These are phyloP conservation scores for Fusarium mundagurra DNA, from an alignment of 2,329 filamentous ascomycete genomes.

Conservation along the genomic window DNA sequence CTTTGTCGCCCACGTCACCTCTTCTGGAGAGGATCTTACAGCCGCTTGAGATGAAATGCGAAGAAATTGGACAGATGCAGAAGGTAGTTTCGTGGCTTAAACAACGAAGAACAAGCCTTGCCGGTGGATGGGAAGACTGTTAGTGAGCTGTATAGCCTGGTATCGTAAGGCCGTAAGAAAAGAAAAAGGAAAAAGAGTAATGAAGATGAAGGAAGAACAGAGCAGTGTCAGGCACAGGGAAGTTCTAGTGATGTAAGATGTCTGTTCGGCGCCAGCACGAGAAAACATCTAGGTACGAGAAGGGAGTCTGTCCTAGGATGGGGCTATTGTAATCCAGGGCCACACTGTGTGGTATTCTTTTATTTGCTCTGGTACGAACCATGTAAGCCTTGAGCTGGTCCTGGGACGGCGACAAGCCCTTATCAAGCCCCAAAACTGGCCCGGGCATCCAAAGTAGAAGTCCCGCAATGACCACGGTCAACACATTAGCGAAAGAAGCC, in stretches of 20 bases:
- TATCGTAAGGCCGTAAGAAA: constrained; percentile 23
- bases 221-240: constrained; percentile 22
- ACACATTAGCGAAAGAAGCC: constrained; percentile 33
- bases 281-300: constrained; percentile 35
- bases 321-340: constrained; percentile 33
- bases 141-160: constrained; percentile 25
- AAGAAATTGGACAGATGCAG: constrained; percentile 15
- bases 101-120: constrained; percentile 17
- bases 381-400: constrained; percentile 34
- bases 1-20: constrained; percentile 25
- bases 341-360: constrained; percentile 42
- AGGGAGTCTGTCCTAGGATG: constrained; percentile 32
- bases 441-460: constrained; percentile 30
- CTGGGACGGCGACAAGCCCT: constrained; percentile 33
- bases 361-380: constrained; percentile 40
- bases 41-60: constrained; percentile 17
- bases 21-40: constrained; percentile 16
- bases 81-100: constrained; percentile 14
- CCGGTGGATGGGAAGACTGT: constrained; percentile 16
- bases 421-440: constrained; percentile 42
- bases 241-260: constrained; percentile 41
- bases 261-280: constrained; percentile 36
- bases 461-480: constrained; percentile 36
- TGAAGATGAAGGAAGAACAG: constrained; percentile 30
- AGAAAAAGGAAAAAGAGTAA: constrained; percentile 29